Base-by-base conservation (phyloP, 2,329 filamentous ascomycete species). In the Cladosporium austrohemisphaericum region DNA sequence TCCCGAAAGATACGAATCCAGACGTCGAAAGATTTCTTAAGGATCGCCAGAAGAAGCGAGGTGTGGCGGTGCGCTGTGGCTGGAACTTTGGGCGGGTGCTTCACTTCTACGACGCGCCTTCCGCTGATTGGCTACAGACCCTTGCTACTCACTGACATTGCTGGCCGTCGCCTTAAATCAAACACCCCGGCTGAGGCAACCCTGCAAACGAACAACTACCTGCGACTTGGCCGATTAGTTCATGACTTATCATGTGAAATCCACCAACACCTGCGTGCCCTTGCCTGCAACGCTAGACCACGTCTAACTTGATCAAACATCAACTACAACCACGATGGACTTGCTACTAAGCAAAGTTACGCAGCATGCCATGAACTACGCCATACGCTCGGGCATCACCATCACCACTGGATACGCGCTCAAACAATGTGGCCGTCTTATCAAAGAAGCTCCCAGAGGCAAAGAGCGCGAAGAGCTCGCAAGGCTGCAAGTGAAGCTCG, bases 351-450 rank as follows among this genome's bases (percentile, higher is more conserved):
- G 74, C 44, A 81, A 81, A 65, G 81, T 85, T 57, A 86, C 83
- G 51, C 78, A 84, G 59, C 88, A 94, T 71, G 88, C 88, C 41
- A 85, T 94, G 78, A 95, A 89, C 71, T 94, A 93, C 79, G 90
- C 90, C 65, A 91, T 96, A 61, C 78, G 87, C 41, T 91, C 89
- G 14, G 90, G 90, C 41, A 84, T 97, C 57, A 83, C 86, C 41
- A 79, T 95, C 57, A 95, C 91, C 2, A 89, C 88, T 45, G 82
- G 78, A 31, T 95, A 90, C 71, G 88, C 90, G n/a, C 77, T 95
- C 55, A 81, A 81, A 51, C 89, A 95, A 68, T 90, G 86, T 50
- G 82, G 85, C 1, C 81, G 86, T 33, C 72, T 96, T 10, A 74
- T 95, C 51, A 88, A 86, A 69, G 78, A 79, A 73, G 84, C 81